Conservation (phyloP, 2,329 filamentous ascomycete species). For the Rhynchosporium secalis region DNA sequence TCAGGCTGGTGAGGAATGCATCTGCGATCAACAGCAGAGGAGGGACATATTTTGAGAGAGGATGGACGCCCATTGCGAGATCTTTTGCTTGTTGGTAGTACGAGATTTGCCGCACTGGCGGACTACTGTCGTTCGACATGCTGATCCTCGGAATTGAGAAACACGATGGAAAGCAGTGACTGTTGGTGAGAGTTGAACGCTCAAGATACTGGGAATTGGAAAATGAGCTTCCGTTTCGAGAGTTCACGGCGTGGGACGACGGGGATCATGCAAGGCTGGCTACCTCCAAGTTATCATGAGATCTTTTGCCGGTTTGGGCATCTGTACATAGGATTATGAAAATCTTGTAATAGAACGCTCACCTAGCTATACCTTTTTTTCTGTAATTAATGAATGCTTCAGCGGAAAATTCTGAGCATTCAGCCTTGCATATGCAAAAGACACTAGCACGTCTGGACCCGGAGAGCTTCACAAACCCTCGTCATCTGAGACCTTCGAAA, state of each 20-base stretch:
- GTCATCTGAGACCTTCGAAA: conserved; percentile 9
- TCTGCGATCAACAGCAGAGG: conserved; percentile 34
- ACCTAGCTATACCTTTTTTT: not conserved
- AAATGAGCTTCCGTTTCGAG: not conserved
- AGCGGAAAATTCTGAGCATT: not conserved
- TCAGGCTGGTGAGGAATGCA: conserved; percentile 34
- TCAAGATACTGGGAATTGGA: not conserved
- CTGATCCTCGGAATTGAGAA: not conserved
- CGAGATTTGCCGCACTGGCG: conserved; percentile 16
- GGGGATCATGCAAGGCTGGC: not conserved
- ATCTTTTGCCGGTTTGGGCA: not conserved
- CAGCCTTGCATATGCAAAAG: not conserved
- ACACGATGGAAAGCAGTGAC: not conserved
- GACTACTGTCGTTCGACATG: conserved; percentile 12
- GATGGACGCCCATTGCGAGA: conserved; percentile 34
- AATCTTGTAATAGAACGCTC: not conserved
- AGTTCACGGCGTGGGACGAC: not conserved
- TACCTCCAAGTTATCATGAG: too few species aligned
- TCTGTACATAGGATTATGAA: not conserved
- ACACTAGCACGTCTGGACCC: conserved; percentile 1
- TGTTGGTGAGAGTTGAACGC: not conserved
- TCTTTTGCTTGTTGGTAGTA: conserved; percentile 30
- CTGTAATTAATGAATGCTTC: not conserved
- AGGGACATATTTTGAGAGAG: conserved; percentile 34
- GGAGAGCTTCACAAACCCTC: not conserved